Evolutionary conservation across 345 rosid species (phyloP).

Genomic region (Rhodomyrtus tomentosa): DNA sequence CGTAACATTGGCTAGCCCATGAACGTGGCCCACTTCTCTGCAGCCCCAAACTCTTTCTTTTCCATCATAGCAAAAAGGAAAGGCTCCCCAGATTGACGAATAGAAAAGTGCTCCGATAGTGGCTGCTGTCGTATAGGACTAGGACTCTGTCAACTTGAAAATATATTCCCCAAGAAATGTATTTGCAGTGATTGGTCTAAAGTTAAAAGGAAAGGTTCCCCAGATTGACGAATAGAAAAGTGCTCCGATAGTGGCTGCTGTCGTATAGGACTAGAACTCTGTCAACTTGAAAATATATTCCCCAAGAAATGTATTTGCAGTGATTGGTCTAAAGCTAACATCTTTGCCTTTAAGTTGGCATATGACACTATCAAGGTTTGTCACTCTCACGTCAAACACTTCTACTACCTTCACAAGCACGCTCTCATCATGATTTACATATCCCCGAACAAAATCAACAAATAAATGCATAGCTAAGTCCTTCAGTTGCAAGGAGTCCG

Average conservation of each 20-base stretch:
- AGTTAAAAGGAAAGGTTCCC: conserved; percentile 62
- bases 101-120: conserved; percentile 71
- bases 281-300: conserved; percentile 40
- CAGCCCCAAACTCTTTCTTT: conserved; percentile 59
- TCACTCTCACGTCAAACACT: conserved; percentile 42
- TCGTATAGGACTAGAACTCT: conserved; percentile 53
- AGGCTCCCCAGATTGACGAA: conserved; percentile 59
- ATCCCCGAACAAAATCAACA: conserved; percentile 36
- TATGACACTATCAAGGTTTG: conserved; percentile 43
- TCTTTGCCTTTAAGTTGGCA: conserved; percentile 11
- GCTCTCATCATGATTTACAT: conserved; percentile 46
- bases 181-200: no score
- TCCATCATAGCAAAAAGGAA: conserved; percentile 70
- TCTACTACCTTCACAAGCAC: conserved; percentile 46
- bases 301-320: conserved; percentile 43
- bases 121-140: conserved; percentile 69
- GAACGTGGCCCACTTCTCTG: conserved; percentile 94
- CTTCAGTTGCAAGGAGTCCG: conserved; percentile 42
- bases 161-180: conserved; percentile 54
- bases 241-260: conserved; percentile 74
- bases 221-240: conserved; percentile 65
- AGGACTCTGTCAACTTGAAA: conserved; percentile 35
- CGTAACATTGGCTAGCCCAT: conserved; percentile 76
- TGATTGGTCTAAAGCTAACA: conserved; percentile 11
- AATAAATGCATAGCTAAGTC: conserved; percentile 50